Percentiles rank a stretch among this genome's conserved stretches.
These are phyloP conservation scores for Scleroderma bovista DNA, from an alignment of 768 basidiomycete genomes.

Conservation along the genomic window DNA sequence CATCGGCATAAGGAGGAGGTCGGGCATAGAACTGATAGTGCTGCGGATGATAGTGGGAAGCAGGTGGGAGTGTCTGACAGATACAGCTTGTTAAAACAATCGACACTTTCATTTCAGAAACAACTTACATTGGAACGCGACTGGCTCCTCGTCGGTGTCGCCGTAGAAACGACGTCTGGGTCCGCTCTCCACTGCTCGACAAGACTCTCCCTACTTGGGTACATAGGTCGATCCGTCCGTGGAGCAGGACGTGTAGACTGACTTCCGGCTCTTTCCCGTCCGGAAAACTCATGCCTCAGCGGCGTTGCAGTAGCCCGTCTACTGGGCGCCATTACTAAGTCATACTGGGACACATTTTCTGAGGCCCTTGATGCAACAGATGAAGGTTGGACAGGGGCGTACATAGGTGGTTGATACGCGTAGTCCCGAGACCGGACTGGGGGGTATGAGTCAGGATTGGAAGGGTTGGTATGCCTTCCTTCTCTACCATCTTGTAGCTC, in stretches of 20 bases:
- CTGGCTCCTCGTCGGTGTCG: constrained; percentile 10
- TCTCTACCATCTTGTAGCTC: constrained; percentile 13
- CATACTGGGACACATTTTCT: constrained; percentile 28
- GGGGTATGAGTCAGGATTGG: constrained; percentile 8
- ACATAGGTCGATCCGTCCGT: constrained; percentile 13
- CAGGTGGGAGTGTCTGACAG: constrained; percentile 4
- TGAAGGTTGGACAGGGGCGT: constrained; percentile 8
- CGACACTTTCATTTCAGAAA: neutral
- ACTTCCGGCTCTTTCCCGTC: constrained; percentile 19
- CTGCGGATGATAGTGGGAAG: constrained; percentile 7
- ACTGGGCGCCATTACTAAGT: constrained; percentile 19
- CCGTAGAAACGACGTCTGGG: constrained; percentile 15
- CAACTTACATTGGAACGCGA: constrained; percentile 18
- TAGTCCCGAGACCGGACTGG: constrained; percentile 25
- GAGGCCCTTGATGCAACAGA: constrained; percentile 24
- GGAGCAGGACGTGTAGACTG: constrained; percentile 16
- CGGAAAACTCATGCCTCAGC: constrained; percentile 22
- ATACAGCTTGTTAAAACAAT: neutral
- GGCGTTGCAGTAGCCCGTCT: constrained; percentile 19
- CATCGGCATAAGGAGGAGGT: constrained; percentile 21
- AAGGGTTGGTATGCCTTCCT: constrained; percentile 1
- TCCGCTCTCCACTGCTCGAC: constrained; percentile 29
- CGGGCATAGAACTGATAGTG: constrained; percentile 7
- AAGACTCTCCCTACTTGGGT: constrained; percentile 17
- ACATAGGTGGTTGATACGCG: constrained; percentile 17